These are phyloP conservation scores for Plasmodium vinckei DNA, from an alignment of 169 alveolate genomes.

Conservation along the genomic window DNA sequence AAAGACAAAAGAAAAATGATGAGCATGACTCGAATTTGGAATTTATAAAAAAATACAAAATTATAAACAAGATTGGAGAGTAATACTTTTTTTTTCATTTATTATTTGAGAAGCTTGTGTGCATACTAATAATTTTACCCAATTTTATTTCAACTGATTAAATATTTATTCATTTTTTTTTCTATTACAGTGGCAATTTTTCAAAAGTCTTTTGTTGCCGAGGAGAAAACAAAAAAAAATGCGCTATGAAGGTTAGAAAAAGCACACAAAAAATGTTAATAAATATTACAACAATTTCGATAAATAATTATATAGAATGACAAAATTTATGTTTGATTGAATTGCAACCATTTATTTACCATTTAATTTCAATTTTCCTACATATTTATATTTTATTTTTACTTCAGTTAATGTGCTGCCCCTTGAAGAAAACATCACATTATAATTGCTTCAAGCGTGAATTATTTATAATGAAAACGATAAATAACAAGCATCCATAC, in stretches of 20 bases:
- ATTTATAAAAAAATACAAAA: conserved; percentile 72
- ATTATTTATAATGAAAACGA: conserved; percentile 67
- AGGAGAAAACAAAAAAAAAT: conserved; percentile 68
- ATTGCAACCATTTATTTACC: not conserved
- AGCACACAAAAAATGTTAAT: not conserved
- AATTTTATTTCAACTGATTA: not conserved
- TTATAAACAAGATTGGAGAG: conserved; percentile 76
- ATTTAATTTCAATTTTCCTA: not conserved
- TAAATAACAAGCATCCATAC: conserved; percentile 67
- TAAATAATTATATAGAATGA: not conserved
- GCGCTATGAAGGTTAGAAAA: conserved; percentile 70
- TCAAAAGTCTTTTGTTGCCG: conserved; percentile 75
- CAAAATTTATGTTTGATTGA: not conserved
- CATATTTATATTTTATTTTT: not conserved
- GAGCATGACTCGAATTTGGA: conserved; percentile 70
- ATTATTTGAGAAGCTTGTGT: no score
- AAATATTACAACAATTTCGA: not conserved
- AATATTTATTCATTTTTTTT: conserved; percentile 4
- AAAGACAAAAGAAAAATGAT: conserved; percentile 60
- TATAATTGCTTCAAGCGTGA: conserved; percentile 71
- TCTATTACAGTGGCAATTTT: conserved; percentile 54
- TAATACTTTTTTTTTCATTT: conserved; percentile 8
- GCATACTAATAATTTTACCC: no score
- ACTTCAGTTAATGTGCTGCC: conserved; percentile 67
- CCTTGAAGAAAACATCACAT: conserved; percentile 64